A percentile compares a stretch with the other conserved stretches of the same genome.
These are phyloP conservation scores for Camelina neglecta DNA, from an alignment of 345 rosid genomes.

Conservation along the genomic window DNA sequence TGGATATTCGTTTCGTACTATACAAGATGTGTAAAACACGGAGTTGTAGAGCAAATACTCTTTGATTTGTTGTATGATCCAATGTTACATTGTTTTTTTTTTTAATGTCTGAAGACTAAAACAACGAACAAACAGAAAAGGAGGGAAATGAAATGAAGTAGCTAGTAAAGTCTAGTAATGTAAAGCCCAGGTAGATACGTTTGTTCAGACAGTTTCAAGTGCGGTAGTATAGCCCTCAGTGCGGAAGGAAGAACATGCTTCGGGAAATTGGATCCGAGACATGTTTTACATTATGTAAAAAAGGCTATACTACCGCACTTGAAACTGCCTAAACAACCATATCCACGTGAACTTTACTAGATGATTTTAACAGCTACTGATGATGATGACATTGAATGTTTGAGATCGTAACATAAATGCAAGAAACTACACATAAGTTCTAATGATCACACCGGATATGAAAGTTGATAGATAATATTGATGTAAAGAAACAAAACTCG, in stretches of 20 bases:
- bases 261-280: neutral
- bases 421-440: neutral
- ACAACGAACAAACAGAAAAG: neutral
- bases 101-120: neutral
- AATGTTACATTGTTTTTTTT: neutral
- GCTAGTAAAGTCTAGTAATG: neutral
- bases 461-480: neutral
- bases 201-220: neutral
- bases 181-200: neutral
- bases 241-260: neutral
- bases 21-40: too few species aligned
- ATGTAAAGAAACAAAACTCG: constrained; percentile 30
- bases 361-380: neutral
- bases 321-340: neutral
- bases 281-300: neutral
- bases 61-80: neutral
- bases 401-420: neutral
- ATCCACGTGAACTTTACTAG: neutral
- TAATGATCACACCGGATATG: neutral
- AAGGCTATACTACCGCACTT: neutral
- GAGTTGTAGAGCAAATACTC: neutral
- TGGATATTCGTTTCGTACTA: constrained; percentile 36
- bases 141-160: neutral
- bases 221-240: too few species aligned
- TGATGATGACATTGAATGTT: neutral